Evolutionary conservation across 139 green algal species (phyloP), one percentile per base, ranked within the genome.

Genomic region (Zygnema cylindricum): DNA sequence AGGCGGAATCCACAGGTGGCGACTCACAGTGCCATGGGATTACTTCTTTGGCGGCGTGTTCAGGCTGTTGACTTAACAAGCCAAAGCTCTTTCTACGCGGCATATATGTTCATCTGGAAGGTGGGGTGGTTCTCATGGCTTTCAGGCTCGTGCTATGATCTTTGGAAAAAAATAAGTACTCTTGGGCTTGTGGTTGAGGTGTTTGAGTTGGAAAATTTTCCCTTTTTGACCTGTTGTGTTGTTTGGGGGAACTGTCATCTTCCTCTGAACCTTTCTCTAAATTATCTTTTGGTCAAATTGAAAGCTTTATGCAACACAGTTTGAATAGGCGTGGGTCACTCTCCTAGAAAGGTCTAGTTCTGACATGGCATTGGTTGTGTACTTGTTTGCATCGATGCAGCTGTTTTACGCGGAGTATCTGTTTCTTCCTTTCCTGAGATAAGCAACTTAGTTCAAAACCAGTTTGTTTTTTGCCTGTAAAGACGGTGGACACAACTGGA

Each of bases 91-190:
- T 83, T 85, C 69, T 85, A 55, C 78, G 35, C 43, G 32, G 82
- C 73, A 36, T 92, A 92, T 87, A 92, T 92, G 88, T 92, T 92
- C 75, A 79, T 92, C n/a, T 92, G 88, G 88, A 92, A 92, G 87
- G 87, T 91, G 87, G 87, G 81, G 23, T 49, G 38, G 33, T 81
- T 85, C 21, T 3, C 71, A 3, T 54, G 7, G 38, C 7, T 43
- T 43, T 79, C 71, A 43, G 7, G 71, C 38, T 41, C 21, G 71
- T 43, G 7, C 11, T 79, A 79, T n/a, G 71, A 16, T 79, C 57
- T 35, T 73, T 30, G 30, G 57, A 25, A 73, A 73, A 30, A 30
- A 73, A 73, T 73, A 30, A 35, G 57, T 35, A 35, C 30, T 25
- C 25, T 73, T 73, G 30, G 30, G 30, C 57, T 73, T 73, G 57